Base-by-base conservation (phyloP, 2,329 filamentous ascomycete genomes). In the Colletotrichum somersetense region DNA sequence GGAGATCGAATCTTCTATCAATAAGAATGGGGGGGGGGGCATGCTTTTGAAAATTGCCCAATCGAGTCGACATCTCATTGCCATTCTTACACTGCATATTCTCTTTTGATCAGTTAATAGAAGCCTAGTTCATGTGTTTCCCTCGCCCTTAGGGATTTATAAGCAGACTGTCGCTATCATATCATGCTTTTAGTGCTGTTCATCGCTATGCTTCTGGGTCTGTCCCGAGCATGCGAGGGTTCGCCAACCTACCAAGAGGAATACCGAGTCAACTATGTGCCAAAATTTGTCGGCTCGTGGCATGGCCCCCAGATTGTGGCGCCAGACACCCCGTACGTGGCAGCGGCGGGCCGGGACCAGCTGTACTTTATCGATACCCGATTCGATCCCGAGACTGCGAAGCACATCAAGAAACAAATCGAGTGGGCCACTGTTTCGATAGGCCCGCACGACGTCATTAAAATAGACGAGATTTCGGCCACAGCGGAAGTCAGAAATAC, bases 321-420 rank as follows among this genome's bases (percentile, higher is more conserved):
- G 8, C 74, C 74, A 20, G 61, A 74, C 4, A 68, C 74, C 1
- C 74, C 72, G 3, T 75, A 74, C 62, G 69, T 75, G 2, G 73
- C 72, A 20, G 74, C 67, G 14, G 64, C 62, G 8, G 69, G 74
- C 48, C 20, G 20, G 3, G 70, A 72, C 42, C 52, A 63, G 14
- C 55, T 74, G 7, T 71, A 75, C 62, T 75, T 72, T n/a, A 70
- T 75, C 38, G 73, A 75, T 46, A 73, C 72, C 23, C 72, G 69
- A 1, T 62, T 68, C 18, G 48, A 62, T 3, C 38, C 69, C 11
- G 53, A 69, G 11, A 63, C 64, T 35, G 73, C 74, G 4, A 33
- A 50, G 46, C 67, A 74, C 46, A 64, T 74, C 42, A 74, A 74
- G 50, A 30, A 57, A 3, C 73, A 74, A 14, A 73, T 73, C 26